Percentiles rank a stretch among this genome's conserved stretches.
Evolutionary conservation across 2,329 filamentous ascomycete genomes (phyloP).

Genomic region (Calonectria pseudoturangicola): DNA sequence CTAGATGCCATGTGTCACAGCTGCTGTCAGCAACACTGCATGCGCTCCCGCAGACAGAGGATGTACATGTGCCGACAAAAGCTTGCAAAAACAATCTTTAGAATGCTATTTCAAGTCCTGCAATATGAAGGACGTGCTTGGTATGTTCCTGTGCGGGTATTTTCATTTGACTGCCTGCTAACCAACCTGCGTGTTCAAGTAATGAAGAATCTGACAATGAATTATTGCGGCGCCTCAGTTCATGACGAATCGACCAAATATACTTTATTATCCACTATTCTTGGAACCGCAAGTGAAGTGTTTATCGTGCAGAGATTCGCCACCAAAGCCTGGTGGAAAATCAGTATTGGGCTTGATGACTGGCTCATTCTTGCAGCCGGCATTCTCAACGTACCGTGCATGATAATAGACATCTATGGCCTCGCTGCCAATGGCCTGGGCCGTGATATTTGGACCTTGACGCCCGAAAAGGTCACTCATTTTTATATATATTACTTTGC

Average conservation of each 20-base stretch:
- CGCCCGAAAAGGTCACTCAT: conserved; percentile 62
- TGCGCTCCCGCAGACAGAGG: not conserved
- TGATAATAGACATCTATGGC: conserved; percentile 55
- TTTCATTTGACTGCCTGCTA: not conserved
- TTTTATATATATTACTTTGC: conserved; percentile 66
- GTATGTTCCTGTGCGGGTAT: not conserved
- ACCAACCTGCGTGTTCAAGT: not conserved
- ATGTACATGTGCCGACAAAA: not conserved
- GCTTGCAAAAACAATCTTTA: not conserved
- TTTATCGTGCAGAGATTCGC: not conserved
- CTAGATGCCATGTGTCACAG: not conserved
- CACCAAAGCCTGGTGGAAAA: conserved; percentile 1
- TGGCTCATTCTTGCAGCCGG: conserved; percentile 59
- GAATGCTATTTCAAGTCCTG: not conserved
- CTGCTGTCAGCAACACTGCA: not conserved
- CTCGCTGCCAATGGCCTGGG: conserved; percentile 65
- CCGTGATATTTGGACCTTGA: conserved; percentile 70
- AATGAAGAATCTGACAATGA: not conserved
- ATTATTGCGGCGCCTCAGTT: not conserved
- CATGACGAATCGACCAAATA: not conserved
- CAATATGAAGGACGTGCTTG: not conserved
- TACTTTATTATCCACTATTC: not conserved
- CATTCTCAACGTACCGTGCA: conserved; percentile 52
- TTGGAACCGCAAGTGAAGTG: not conserved
- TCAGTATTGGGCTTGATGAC: conserved; percentile 62